Base-by-base conservation (phyloP, 2,329 filamentous ascomycete genomes). In the Ceratocystis harringtonii region DNA sequence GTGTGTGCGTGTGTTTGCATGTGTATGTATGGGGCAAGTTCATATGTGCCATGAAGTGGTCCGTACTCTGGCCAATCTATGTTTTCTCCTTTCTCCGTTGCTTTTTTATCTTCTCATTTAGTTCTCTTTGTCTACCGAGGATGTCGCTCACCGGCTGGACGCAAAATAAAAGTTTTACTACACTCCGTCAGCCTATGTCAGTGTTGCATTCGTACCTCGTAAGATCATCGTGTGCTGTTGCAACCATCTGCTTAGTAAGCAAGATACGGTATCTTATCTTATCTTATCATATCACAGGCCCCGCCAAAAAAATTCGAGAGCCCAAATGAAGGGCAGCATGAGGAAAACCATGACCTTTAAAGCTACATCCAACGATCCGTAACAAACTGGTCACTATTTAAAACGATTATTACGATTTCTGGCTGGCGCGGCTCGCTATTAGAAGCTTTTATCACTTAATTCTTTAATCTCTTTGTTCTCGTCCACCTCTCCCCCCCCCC, bases 261-360 rank as follows among this genome's bases (percentile, higher is more conserved):
- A 10, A 10, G 15, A 58, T 17, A n/a, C 7, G 12, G 1, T 22
- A 22, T 22, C 22, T 1, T 25, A 25, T 25, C 65, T 66, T 61
- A 66, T 62, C 67, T 65, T 60, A 68, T 66, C 65, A 63, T 63
- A 65, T 67, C 62, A 19, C 12, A 7, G 41, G 67, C 60, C 65
- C 65, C 61, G 28, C 63, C 43, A 65, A 68, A 68, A 65, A 68
- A 68, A 66, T 52, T 68, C 50, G 41, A 63, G 57, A 48, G n/a
- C 30, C 52, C 22, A 52, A 61, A 66, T 32, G 19, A 60, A 28
- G 48, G 12, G 28, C 55, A 58, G n/a, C 19, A 43, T 22, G 1
- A 8, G 22, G 22, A 52, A 52, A 52, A 52, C 45, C 17, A n/a
- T 5, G 22, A n/a, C 15, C 12, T 45, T 45, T 12, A 17, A 44